These are phyloP conservation scores for Aspergillus persii DNA, from an alignment of 2,329 filamentous ascomycete species.

Conservation along the genomic window DNA sequence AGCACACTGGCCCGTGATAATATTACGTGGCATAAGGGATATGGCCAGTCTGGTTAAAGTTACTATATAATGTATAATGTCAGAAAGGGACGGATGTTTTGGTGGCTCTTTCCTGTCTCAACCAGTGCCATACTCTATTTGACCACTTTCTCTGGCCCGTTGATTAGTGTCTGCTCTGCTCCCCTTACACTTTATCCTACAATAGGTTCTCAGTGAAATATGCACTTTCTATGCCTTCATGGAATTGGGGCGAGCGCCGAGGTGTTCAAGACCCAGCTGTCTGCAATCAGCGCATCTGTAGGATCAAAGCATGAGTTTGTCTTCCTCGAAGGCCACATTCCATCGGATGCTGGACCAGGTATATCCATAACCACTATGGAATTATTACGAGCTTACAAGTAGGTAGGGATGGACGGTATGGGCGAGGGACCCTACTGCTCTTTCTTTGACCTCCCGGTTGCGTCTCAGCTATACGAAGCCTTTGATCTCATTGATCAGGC, in stretches of 20 bases:
- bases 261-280: background rate
- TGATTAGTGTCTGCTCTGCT: too few species aligned
- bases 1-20: too few species aligned
- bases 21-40: too few species aligned
- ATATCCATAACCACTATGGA: background rate
- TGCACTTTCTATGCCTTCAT: background rate
- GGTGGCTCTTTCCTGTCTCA: too few species aligned
- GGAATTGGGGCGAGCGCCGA: background rate
- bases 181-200: too few species aligned
- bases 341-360: background rate
- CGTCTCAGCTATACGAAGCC: background rate
- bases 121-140: too few species aligned
- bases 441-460: background rate
- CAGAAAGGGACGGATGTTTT: too few species aligned
- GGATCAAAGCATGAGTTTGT: background rate
- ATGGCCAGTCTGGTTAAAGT: too few species aligned
- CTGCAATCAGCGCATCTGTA: background rate
- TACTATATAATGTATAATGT: too few species aligned
- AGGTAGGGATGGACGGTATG: background rate
- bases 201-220: background rate
- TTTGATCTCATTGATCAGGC: background rate
- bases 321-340: background rate
- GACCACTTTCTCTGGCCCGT: too few species aligned
- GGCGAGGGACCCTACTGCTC: background rate
- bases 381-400: background rate